Evolutionary conservation across 2,329 filamentous ascomycete genomes (phyloP), one percentile per base, ranked within the genome.

Genomic region (Didymella segeticola): DNA sequence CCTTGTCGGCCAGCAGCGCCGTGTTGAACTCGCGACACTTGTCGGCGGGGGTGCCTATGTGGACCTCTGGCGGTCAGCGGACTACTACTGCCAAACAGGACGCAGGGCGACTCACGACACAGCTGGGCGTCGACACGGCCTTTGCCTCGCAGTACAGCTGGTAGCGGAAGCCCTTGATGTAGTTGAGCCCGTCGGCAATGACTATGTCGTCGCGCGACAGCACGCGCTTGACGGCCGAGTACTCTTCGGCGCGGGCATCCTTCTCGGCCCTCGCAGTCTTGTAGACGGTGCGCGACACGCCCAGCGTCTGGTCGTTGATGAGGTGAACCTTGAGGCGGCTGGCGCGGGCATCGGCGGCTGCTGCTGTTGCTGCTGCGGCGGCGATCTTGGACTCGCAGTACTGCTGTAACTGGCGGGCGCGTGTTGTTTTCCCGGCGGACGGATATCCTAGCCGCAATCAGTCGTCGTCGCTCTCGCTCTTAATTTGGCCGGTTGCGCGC

Each of bases 161-260:
- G 72, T 96, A 96, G 42, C 91, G 83, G 84, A 90, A 95, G 30
- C 90, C 91, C 74, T 95, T 95, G 77, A 96, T 96, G 76, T 95
- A 96, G 75, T 95, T 95, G 56, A 90, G 78, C 1, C 87, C 86
- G 71, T 96, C 90, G 14, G 91, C 84, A 39, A 96, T 85, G 46
- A 95, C 89, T 53, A 96, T 86, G 67, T 91, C 88, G 66, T 86
- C 85, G 51, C 86, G 83, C 56, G 83, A 86, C 25, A 96, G 80
- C 42, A 87, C 83, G 36, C 90, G 83, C 79, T 93, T 93, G 38
- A 93, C 88, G 56, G 90, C 89, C 56, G 84, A 90, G 72, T 89
- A 91, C 49, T 91, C 80, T 34, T 86, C 82, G 1, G 90, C 90
- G 22, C 90, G 85, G 1, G 90, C 90, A 76, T 93, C 89, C 73